Conservation (phyloP, 371 early-diverging fungal species). For the Apophysomyces ossiformis region DNA sequence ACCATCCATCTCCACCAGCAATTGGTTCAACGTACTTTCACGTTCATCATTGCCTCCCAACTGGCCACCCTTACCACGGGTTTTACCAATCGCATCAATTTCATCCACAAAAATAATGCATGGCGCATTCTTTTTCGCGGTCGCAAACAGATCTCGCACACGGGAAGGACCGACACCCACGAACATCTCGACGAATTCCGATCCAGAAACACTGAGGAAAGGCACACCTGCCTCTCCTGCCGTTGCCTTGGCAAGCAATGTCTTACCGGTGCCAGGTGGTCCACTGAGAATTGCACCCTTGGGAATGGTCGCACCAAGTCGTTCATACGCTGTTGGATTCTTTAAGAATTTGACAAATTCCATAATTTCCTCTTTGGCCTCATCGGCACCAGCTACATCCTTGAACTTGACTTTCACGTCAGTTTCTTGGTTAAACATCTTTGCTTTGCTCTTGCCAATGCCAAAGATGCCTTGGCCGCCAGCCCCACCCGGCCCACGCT, state of each 20-base stretch:
- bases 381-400: constrained; percentile 99
- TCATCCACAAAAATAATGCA: constrained; percentile 99
- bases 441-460: constrained; percentile 95
- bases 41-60: constrained; percentile 98
- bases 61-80: constrained; percentile 91
- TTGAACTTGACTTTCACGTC: constrained; percentile 96
- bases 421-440: constrained; percentile 96
- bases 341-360: constrained; percentile 99
- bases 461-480: constrained; percentile 90
- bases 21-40: constrained; percentile 96
- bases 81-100: constrained; percentile 99
- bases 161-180: constrained; percentile 99
- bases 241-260: constrained; percentile 97
- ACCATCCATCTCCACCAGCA: constrained; percentile 99
- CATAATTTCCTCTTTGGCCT: constrained; percentile 99
- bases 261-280: constrained; percentile 99
- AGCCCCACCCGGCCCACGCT: constrained; percentile 70
- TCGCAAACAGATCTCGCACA: constrained; percentile 96
- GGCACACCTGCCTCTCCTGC: constrained; percentile 99
- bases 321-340: constrained; percentile 95
- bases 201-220: constrained; percentile 97
- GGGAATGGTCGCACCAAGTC: constrained; percentile 99
- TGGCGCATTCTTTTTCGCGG: constrained; percentile 96
- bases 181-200: constrained; percentile 99
- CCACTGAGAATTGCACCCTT: constrained; percentile 97